Percentiles rank a stretch among this genome's conserved stretches.
Evolutionary conservation across 78 protist species (phyloP).

Genomic region (Parvularia atlantis): DNA sequence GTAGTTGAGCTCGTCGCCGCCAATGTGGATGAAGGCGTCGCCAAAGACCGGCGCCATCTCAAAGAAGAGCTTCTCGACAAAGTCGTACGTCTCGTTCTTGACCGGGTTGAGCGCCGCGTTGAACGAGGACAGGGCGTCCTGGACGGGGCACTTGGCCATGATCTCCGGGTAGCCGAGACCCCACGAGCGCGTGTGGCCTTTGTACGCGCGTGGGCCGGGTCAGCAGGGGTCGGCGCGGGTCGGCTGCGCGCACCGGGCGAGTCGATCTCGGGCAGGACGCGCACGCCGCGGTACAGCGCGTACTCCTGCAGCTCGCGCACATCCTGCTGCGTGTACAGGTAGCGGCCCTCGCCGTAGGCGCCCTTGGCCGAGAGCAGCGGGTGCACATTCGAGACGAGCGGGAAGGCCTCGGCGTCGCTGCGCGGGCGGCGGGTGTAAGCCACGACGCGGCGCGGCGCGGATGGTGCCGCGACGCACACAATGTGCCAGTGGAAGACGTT

Average conservation of each 20-base stretch:
- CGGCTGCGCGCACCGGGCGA: slow-evolving; percentile 55
- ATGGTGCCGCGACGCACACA: too few relatives aligned
- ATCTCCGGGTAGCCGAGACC: slow-evolving; percentile 45
- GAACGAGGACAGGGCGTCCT: too few relatives aligned
- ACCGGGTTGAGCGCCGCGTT: slow-evolving; percentile 44
- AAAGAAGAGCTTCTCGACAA: not conserved
- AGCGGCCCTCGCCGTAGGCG: slow-evolving; percentile 26
- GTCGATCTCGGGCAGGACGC: slow-evolving; percentile 34
- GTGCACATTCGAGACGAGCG: too few relatives aligned
- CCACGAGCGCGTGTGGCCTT: slow-evolving; percentile 68
- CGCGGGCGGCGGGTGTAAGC: too few relatives aligned
- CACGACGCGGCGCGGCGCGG: too few relatives aligned
- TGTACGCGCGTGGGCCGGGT: too few relatives aligned
- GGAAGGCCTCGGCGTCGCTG: too few relatives aligned
- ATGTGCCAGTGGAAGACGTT: slow-evolving; percentile 82
- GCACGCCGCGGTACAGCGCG: slow-evolving; percentile 52
- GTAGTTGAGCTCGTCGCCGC: slow-evolving; percentile 66
- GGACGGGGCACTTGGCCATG: slow-evolving; percentile 51
- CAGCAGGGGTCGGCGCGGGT: too few relatives aligned
- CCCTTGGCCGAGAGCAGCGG: slow-evolving; percentile 32
- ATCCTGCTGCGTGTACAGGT: slow-evolving; percentile 46
- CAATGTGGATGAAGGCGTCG: slow-evolving; percentile 37
- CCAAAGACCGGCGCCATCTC: not conserved
- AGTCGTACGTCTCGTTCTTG: slow-evolving; percentile 10
- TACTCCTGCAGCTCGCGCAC: slow-evolving; percentile 34